Base-by-base conservation (phyloP, 225 moss, liverwort and hornwort genomes). In the Bryoerythrophyllum caledonicum region DNA sequence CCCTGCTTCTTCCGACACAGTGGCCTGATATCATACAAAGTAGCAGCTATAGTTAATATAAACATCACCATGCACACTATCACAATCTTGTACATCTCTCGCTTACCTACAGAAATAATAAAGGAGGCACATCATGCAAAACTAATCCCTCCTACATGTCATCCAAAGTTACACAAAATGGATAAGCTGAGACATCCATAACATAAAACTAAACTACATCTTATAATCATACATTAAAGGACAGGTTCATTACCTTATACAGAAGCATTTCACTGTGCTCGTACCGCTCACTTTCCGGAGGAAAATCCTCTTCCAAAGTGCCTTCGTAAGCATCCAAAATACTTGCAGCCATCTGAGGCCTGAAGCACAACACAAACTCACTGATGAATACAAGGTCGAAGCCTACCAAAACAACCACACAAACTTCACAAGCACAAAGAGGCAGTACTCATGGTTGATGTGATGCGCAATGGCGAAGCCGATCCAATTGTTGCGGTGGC, bases 211-310 rank as follows among this genome's bases (percentile, higher is more conserved):
- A 3, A 59, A 56, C 28, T 53, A 6, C 56, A 53, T 60, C 51
- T 71, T 54, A 65, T 20, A 46, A 63, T 59, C 27, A 38, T 27
- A 69, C 28, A 25, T 43, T 20, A 59, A 65, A 84, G n/a, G 56
- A 6, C 43, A 74, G 57, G 52, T 28, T 35, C 65, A 21, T 67
- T 82, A 93, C 93, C 90, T 99, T 99, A 78, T 99, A 99, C 30
- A 99, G 58, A 51, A 95, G 87, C 99, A 99, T 99, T 79, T 99
- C 99, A 79, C 99, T 93, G 78, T 99, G 99, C 80, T 99, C 99
- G 68, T 99, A 99, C 16, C 90, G 90, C 75, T 99, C 99, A 82
- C 86, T 99, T 57, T 91, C 99, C 15, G 95, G 99, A 62, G 99
- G 95, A 25, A 83, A 99, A 77, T 99, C 95, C 67, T 99, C 99